Evolutionary conservation across 306 rosid species (phyloP), one percentile per base, ranked within the genome.

Genomic region (Lathyrus aphaca): DNA sequence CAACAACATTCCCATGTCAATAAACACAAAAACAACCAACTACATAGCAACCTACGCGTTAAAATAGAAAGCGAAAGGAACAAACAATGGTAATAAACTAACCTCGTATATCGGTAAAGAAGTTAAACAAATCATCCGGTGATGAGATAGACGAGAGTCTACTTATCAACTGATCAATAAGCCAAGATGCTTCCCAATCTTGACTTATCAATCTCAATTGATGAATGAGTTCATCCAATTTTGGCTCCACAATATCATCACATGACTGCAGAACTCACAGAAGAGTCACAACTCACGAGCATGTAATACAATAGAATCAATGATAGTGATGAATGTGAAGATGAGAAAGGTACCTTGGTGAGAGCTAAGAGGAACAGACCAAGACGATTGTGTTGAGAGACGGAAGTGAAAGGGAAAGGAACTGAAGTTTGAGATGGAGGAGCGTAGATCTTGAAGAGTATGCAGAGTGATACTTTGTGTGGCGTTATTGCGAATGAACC

Each of bases 121-220:
- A 90, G 77, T 90, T 90, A 66, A 94, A 94, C 79, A 94, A 82
- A 81, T 90, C 96, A 71, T 94, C 97, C 1, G 98, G 97, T 0
- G 96, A 90, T 14, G 80, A 79, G 44, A 94, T 76, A 57, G 94
- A 83, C 2, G 94, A 85, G 5, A 94, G 77, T 74, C 86, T 80
- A 56, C 78, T 84, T 10, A 87, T 87, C 77, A 94, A 64, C 72
- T 87, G 96, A 65, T 80, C 91, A 50, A 77, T 76, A 40, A 88
- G 45, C 87, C 91, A 87, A 60, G 70, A 79, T 8, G 71, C 93
- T 91, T 56, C 74, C 82, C 72, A 73, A 7, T 73, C 54, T 10
- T 73, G 82, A 46, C 82, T 81, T 74, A 90, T 71, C 73, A 75
- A 80, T 78, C 94, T 88, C 80, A 93, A 68, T 50, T 93, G 96